Conservation (phyloP, 2,329 filamentous ascomycete species). For the Chrysoporthe austroafricana region DNA sequence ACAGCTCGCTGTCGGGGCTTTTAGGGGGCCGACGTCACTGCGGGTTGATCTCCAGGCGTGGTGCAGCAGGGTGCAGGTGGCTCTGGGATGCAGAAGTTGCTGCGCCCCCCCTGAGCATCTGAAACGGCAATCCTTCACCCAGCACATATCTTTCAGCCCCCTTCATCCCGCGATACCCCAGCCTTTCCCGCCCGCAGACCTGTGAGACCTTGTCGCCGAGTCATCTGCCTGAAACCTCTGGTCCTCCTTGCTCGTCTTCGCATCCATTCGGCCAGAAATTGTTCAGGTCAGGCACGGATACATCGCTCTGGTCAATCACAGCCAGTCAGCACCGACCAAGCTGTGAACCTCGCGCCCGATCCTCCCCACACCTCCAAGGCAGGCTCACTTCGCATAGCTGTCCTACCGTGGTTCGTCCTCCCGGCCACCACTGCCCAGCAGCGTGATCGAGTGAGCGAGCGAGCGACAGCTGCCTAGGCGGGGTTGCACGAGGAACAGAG, state of each 20-base stretch:
- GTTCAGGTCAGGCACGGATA: background rate
- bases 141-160: constrained; percentile 21
- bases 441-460: background rate
- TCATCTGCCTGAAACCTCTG: constrained; percentile 14
- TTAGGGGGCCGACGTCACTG: background rate
- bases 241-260: background rate
- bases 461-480: background rate
- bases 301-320: background rate
- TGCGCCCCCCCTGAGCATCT: constrained; percentile 29
- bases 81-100: constrained; percentile 2
- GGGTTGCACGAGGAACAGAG: background rate
- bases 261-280: background rate
- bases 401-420: background rate
- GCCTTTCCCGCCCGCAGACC: background rate
- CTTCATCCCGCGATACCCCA: constrained; percentile 13
- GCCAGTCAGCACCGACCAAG: constrained; percentile 6
- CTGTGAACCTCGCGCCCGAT: background rate
- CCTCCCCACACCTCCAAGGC: background rate
- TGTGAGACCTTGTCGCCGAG: background rate
- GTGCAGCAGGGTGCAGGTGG: background rate
- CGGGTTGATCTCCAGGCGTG: background rate
- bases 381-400: background rate
- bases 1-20: background rate
- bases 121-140: constrained; percentile 25
- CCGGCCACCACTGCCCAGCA: background rate